These are phyloP conservation scores for Atkinsonella hypoxylon DNA, from an alignment of 2,329 filamentous ascomycete species.

Conservation along the genomic window DNA sequence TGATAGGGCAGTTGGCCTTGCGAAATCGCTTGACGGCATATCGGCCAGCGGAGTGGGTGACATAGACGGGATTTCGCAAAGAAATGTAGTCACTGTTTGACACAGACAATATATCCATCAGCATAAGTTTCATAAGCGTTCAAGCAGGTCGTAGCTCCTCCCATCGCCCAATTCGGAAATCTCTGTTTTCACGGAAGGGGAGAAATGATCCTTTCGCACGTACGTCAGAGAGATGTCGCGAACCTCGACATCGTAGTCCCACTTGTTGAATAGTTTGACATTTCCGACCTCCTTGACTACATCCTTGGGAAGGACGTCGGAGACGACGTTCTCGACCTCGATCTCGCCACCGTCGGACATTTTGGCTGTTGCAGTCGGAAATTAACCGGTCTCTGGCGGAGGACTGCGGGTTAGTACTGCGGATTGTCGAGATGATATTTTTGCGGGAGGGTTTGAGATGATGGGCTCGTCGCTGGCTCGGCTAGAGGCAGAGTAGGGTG, in stretches of 20 bases:
- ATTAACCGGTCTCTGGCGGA: conserved; percentile 21
- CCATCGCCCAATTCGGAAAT: not conserved
- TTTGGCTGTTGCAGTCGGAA: conserved; percentile 35
- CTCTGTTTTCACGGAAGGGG: not conserved
- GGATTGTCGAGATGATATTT: conserved; percentile 26
- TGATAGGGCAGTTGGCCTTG: conserved; percentile 99
- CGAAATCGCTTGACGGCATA: conserved; percentile 99
- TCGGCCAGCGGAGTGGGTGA: conserved; percentile 96
- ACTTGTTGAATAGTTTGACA: conserved; percentile 98
- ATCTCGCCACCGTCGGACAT: conserved; percentile 96
- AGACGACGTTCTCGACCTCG: conserved; percentile 71
- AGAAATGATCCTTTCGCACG: conserved; percentile 13
- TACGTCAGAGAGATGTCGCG: conserved; percentile 99
- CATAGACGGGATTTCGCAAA: conserved; percentile 97
- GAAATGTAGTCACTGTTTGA: conserved; percentile 90
- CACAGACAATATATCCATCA: conserved; percentile 17
- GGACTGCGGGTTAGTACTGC: conserved; percentile 26
- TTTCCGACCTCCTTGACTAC: conserved; percentile 78
- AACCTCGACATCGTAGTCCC: conserved; percentile 98
- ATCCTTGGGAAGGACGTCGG: conserved; percentile 84
- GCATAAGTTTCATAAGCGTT: conserved; percentile 11
- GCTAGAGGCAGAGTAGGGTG: conserved; percentile 15
- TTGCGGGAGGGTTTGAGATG: conserved; percentile 21
- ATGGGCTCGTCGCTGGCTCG: conserved; percentile 14
- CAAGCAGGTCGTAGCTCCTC: not conserved